Evolutionary conservation across 164 flowering plant species (phyloP), one percentile per base, ranked within the genome.

Genomic region (Aristolochia californica): DNA sequence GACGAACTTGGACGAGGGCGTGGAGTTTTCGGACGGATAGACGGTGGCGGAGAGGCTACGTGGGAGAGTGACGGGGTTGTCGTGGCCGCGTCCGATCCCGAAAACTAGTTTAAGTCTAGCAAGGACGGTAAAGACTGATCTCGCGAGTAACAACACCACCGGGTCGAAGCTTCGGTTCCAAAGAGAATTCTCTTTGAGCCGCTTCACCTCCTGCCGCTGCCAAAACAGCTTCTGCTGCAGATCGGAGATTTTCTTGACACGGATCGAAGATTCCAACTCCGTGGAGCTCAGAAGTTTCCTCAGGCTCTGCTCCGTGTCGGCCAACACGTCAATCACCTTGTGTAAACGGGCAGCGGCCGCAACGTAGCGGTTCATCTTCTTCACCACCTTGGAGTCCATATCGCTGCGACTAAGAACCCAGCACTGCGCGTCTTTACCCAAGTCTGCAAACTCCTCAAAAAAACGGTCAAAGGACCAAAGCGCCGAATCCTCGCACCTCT

Each of bases 131-230:
- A 89, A 93, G 0, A 71, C 65, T 0, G 80, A 76, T 53, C 76
- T 74, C 0, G 76, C 87, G 0, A 93, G 78, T 30, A 80, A 34
- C 2, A 66, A 44, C 1, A 72, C 69, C 0, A 74, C 81, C 0
- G 66, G 34, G 30, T 89, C 97, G 61, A 79, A 89, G 67, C 80
- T 85, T 58, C 75, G 58, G 49, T 48, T 68, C 99, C 99, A 93
- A 8, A 87, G 59, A 16, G 94, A 93, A 43, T 65, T 70, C 54
- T 87, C 84, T 58, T 82, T 85, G 1, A 82, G 52, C 28, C 64
- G 28, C 77, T 82, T 83, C 5, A 87, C 77, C 59, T 87, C 86
- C 53, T 89, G 88, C 63, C 68, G 81, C 27, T 78, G 81, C 86
- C 83, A 77, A 24, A 65, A 57, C 12, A 87, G 57, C 76, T 83